Conservation (phyloP, 257 asterid genomes). For the Solanum lycopersicoides region DNA sequence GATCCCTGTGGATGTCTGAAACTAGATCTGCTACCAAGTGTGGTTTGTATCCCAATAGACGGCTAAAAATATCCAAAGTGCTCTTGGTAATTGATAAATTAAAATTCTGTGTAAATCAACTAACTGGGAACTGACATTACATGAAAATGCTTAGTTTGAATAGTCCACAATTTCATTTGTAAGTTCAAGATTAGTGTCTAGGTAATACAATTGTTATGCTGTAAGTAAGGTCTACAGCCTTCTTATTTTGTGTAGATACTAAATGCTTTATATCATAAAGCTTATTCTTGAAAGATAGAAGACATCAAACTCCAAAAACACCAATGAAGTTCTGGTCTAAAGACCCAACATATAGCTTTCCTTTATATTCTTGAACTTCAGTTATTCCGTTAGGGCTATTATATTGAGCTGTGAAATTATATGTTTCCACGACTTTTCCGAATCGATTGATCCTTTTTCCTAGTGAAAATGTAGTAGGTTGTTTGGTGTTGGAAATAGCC, state of each 20-base stretch:
- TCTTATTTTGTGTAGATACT: not conserved
- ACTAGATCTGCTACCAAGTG: not conserved
- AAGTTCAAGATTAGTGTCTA: not conserved
- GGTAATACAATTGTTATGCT: not conserved
- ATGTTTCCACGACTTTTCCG: constrained; percentile 6
- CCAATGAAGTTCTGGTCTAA: not conserved
- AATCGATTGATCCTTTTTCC: constrained; percentile 19
- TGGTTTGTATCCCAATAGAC: not conserved
- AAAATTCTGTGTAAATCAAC: not conserved
- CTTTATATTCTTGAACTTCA: constrained; percentile 1
- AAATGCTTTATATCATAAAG: not conserved
- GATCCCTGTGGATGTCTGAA: no score
- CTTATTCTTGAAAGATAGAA: not conserved
- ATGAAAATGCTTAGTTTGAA: not conserved
- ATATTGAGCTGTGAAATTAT: constrained; percentile 8
- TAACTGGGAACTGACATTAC: not conserved
- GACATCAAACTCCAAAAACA: not conserved
- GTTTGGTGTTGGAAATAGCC: constrained; percentile 17
- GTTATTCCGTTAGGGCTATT: constrained; percentile 7
- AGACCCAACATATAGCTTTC: not conserved
- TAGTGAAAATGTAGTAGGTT: constrained; percentile 4
- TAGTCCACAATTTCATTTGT: not conserved
- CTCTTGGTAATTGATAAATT: not conserved
- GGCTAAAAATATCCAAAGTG: not conserved
- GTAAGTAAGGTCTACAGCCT: not conserved